phyloP scores from a whole-genome alignment of 768 basidiomycete genomes.

The Phylloporus arenicola region DNA sequence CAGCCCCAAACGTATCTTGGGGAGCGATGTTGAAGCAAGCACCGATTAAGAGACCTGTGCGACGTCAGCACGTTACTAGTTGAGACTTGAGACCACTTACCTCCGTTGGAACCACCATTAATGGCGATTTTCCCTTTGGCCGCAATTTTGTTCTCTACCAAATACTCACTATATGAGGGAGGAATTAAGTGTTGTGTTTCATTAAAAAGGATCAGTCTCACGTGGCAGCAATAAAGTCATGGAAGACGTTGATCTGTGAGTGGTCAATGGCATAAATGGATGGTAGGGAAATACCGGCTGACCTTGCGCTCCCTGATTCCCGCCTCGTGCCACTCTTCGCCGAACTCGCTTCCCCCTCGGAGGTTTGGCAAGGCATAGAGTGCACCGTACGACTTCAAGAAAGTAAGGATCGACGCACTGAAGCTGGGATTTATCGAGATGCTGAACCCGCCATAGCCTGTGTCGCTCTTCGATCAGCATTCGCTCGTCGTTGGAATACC shows the following conservation, averaged over 20 bases:
- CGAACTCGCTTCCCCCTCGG: constrained; percentile 73
- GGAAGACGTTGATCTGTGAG: constrained; percentile 61
- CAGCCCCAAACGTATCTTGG: constrained; percentile 71
- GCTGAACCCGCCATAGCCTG: constrained; percentile 80
- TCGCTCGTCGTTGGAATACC: not conserved
- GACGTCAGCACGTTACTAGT: not conserved
- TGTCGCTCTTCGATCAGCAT: not conserved
- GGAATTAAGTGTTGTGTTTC: not conserved
- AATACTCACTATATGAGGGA: constrained; percentile 46
- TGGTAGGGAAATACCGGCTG: constrained; percentile 4
- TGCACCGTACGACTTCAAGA: constrained; percentile 65
- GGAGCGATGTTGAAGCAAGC: constrained; percentile 81
- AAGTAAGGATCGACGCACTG: constrained; percentile 64
- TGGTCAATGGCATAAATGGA: constrained; percentile 3
- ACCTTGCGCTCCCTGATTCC: constrained; percentile 71
- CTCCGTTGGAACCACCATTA: constrained; percentile 80
- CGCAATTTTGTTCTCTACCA: constrained; percentile 68
- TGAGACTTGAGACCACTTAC: constrained; percentile 30
- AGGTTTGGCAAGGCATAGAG: constrained; percentile 57
- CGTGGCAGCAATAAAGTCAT: constrained; percentile 83
- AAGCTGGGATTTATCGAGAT: constrained; percentile 70
- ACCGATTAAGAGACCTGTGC: constrained; percentile 66
- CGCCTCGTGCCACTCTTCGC: constrained; percentile 78
- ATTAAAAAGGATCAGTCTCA: constrained; percentile 30
- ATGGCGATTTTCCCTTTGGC: constrained; percentile 68